Base-by-base conservation (phyloP, 345 rosid genomes). In the Eucalyptus victrix region DNA sequence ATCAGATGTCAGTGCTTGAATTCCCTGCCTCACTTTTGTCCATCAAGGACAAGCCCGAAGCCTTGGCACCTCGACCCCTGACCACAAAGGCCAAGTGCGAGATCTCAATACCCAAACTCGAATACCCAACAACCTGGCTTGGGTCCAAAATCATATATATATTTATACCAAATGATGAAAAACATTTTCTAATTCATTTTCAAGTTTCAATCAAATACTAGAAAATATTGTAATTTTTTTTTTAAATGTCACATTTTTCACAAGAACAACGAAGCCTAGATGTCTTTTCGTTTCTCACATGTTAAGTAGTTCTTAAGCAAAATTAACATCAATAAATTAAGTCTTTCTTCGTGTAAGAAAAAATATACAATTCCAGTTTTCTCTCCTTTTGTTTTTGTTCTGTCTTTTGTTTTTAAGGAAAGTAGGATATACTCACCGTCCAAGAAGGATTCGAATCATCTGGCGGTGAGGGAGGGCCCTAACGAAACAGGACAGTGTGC, bases 21-120 rank as follows among this genome's bases (percentile, higher is more conserved):
- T 23, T 24, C 30, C 12, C 1, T 2, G 6, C 62, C 12, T 1
- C 28, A 24, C 28, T 10, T 21, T 9, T 9, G 30, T 56, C 1
- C 62, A 56, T 56, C 28, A 21, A 23, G 62, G 30, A 23, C 6
- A 56, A 56, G 62, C 14, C 3, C 13, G 2, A 56, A 56, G 30
- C 62, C 30, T 23, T 2, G 6, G 13, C 30, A 23, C 0, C 13
- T 0, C 2, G 0, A 53, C 26, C 1, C 58, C 0, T 0, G 11
- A 53, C 26, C 58, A 21, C 26, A 53, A 53, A 53, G 58, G 26
- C 11, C 2, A 2, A 53, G 58, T 53, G 26, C 0, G 5, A 56
- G 2, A 23, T 24, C 14, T 24, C 6, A 5, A 0, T 9, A 56
- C 1, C 0, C 2, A 1, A 56, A 30, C 62, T 23, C 0, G 1